Base-by-base conservation (phyloP, 768 basidiomycete species). In the Mycena maculata region DNA sequence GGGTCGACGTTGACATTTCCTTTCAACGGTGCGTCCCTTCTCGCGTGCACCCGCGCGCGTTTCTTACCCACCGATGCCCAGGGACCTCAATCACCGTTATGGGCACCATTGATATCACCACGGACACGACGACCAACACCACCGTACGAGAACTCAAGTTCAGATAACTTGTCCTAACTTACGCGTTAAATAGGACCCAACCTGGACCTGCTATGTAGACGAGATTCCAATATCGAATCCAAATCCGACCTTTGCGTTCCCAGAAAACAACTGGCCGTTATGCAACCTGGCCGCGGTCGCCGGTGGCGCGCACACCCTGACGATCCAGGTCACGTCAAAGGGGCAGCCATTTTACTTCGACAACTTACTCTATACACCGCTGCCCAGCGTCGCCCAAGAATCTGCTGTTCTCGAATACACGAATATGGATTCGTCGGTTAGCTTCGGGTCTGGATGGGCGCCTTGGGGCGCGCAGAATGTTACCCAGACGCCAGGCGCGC, bases 161-260 rank as follows among this genome's bases (percentile, higher is more conserved):
- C 6, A 36, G 13, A 36, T 13, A 36, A 36, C 13, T n/a, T n/a
- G n/a, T n/a, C n/a, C n/a, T n/a, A n/a, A n/a, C 33, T 36, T 36
- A 36, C 33, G 8, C 33, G 13, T 7, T 7, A 36, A 36, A 36
- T 36, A 36, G 33, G 76, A 78, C 66, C 79, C 76, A 12, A 63
- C 69, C 18, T 81, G 78, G 77, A 71, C 71, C 11, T 81, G 80
- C 63, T 76, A 75, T 60, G 59, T 81, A 39, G 79, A 81, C 67
- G 57, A 68, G 11, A 60, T 71, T 18, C 72, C 66, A 33, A 74
- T 77, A 22, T 22, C 33, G 6, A 53, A 53, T n/a, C 52, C 52
- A 12, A 38, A 38, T 20, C 68, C 76, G 3, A 64, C 62, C 0
- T 76, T 76, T 54, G 45, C 50, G 12, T 70, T 45, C 41, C 23